Percentiles rank a stretch among this genome's conserved stretches.
These are phyloP conservation scores for Aspergillus funiculosus DNA, from an alignment of 495 filamentous ascomycete species.

Conservation along the genomic window DNA sequence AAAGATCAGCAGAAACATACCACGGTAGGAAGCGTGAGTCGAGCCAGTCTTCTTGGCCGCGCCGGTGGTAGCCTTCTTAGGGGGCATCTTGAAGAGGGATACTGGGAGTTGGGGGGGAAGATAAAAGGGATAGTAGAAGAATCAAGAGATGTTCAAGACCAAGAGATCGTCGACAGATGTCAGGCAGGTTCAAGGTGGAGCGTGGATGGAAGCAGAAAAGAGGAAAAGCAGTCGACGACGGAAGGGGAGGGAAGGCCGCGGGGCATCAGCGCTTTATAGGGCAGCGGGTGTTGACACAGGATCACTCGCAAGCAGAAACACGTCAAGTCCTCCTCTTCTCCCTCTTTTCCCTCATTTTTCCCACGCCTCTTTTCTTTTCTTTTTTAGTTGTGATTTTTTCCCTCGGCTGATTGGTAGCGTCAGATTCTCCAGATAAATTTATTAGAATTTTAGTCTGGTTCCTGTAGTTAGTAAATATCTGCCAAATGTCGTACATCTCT, in stretches of 20 bases:
- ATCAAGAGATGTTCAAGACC: slow-evolving; percentile 13
- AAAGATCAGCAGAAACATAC: slow-evolving; percentile 48
- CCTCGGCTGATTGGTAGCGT: slow-evolving; percentile 12
- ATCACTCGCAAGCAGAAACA: slow-evolving; percentile 33
- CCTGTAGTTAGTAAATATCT: not conserved
- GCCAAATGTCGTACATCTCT: slow-evolving; percentile 1
- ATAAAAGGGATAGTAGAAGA: slow-evolving; percentile 14
- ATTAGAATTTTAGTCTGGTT: not conserved
- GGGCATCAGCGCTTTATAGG: slow-evolving; percentile 50
- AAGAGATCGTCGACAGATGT: slow-evolving; percentile 17
- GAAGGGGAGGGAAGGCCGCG: slow-evolving; percentile 42
- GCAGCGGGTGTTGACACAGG: slow-evolving; percentile 42
- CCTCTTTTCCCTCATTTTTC: slow-evolving; percentile 14
- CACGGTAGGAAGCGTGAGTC: slow-evolving; percentile 55
- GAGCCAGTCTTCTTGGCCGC: slow-evolving; percentile 32
- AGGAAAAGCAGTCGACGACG: slow-evolving; percentile 26
- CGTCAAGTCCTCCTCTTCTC: slow-evolving; percentile 18
- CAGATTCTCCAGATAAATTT: slow-evolving; percentile 5
- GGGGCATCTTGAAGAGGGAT: slow-evolving; percentile 40
- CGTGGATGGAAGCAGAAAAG: slow-evolving; percentile 23
- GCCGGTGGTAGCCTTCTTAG: slow-evolving; percentile 44
- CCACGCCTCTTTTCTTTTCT: slow-evolving; percentile 15
- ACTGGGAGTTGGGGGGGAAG: slow-evolving; percentile 17
- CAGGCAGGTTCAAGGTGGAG: slow-evolving; percentile 3
- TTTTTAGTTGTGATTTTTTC: slow-evolving; percentile 12